Percentiles rank a stretch among this genome's conserved stretches.
Conservation (phyloP, 768 basidiomycete genomes). For the Gyrodon lividus region DNA sequence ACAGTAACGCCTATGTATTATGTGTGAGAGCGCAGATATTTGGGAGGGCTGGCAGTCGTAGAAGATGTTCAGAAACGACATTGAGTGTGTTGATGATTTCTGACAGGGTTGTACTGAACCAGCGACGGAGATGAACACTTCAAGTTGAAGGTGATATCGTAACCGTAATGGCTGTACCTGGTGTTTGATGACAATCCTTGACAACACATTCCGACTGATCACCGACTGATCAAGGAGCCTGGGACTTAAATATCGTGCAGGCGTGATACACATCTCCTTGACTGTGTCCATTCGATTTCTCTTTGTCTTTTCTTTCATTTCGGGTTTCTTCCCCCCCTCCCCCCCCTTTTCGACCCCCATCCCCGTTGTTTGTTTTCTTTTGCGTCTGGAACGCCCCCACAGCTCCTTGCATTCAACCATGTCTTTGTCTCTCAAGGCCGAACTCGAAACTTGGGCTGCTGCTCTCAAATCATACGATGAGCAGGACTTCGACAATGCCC, state of each 20-base stretch:
- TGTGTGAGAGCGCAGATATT: too few relatives aligned
- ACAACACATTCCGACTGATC: too few relatives aligned
- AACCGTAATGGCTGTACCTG: too few relatives aligned
- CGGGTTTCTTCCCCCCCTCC: not conserved
- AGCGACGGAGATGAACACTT: too few relatives aligned
- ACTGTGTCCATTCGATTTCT: slow-evolving; percentile 19
- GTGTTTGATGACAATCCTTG: too few relatives aligned
- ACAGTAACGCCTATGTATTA: too few relatives aligned
- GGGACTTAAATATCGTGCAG: not conserved
- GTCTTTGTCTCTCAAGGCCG: slow-evolving; percentile 58
- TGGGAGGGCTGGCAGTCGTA: too few relatives aligned
- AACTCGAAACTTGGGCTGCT: slow-evolving; percentile 83
- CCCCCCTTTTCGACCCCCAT: slow-evolving; percentile 6
- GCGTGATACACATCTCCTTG: not conserved
- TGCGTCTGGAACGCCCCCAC: slow-evolving; percentile 29
- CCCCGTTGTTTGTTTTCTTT: slow-evolving; percentile 8
- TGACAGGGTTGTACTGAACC: too few relatives aligned
- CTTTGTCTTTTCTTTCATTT: slow-evolving; percentile 1
- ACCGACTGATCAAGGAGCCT: too few relatives aligned
- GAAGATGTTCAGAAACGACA: too few relatives aligned
- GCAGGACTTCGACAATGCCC: slow-evolving; percentile 71
- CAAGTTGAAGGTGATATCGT: too few relatives aligned
- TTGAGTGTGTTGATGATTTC: too few relatives aligned
- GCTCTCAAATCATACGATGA: slow-evolving; percentile 89
- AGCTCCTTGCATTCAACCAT: slow-evolving; percentile 14